Evolutionary conservation across 2,329 filamentous ascomycete species (phyloP), one percentile per base, ranked within the genome.

Genomic region (Laburnicola sp.): DNA sequence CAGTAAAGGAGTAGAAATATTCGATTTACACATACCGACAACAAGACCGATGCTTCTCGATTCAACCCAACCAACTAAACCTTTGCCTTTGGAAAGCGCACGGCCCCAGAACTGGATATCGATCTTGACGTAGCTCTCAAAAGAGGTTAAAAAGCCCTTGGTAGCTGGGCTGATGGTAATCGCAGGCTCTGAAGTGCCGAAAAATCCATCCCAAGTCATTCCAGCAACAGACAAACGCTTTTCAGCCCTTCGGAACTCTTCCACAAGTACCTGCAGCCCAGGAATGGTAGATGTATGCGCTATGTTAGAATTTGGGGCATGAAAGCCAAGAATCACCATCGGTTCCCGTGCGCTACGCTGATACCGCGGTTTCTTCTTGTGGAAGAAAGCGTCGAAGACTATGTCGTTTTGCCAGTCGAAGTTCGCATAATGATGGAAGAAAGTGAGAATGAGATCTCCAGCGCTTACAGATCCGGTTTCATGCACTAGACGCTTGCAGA

Each of bases 41-140:
- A 87, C 75, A 30, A 88, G 71, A 51, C 76, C 72, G 2, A 83
- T 75, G 48, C 80, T 84, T 48, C 81, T 77, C 6, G 82, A 85
- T 60, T 87, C 85, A 2, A 88, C 67, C 85, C 85, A 87, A 8
- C 82, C 82, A 0, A 87, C 72, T 41, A 86, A 78, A 9, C 75
- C 73, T 21, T 78, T 80, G 1, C 83, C 82, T 47, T 79, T 82
- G 1, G 76, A 71, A 1, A 78, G 70, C 2, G 82, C 83, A 5
- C 79, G 70, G 1, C 84, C 84, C 86, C 86, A 88, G 67, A 85
- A 88, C 40, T 85, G 82, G 1, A 83, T 76, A 50, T 86, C 81
- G 45, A 88, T 78, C 59, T 81, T 82, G 50, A 85, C 69, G 60
- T 84, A 88, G 45, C 73, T 80, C 48, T 74, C 78, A 64, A 82